Evolutionary conservation across 345 rosid genomes (phyloP), one percentile per base, ranked within the genome.

Genomic region (Arabidopsis suecica): DNA sequence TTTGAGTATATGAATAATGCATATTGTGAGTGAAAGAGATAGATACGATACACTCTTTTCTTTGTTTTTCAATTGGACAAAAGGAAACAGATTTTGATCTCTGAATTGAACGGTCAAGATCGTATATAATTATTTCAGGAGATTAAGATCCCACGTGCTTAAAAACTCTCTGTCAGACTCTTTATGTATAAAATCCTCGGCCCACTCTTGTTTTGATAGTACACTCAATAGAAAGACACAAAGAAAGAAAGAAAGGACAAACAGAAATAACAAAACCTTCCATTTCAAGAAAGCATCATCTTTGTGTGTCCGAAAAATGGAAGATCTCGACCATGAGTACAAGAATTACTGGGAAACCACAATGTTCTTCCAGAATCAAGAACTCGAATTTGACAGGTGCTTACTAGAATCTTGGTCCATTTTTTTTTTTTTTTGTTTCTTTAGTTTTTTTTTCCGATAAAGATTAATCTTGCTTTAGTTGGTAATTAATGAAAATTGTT

Each of bases 341-440:
- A 82, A 65, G 44, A 83, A 88, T 44, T 87, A 82, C 34, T 88
- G 93, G 91, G 96, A 88, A 64, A 88, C 93, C 5, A 87, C 86
- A 68, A 81, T 76, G 87, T 87, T 90, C 69, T 73, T 82, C 65
- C 90, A 81, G 38, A 82, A 82, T 54, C 89, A 90, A 79, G 93
- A 90, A 69, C 75, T 85, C 63, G 88, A 86, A 28, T 71, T 69
- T 5, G 77, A 79, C 65, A 79, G 81, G 86, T 83, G 36, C 66
- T 62, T 60, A 16, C 22, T 7, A 11, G 12, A 71, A 34, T 59
- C 68, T 51, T 56, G 9, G 12, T 32, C 1, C 33, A 58, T 9
- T 18, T 16, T 8, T 28, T 11, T 53, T 53, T 7, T 14, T 44
- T 1, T 28, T 28, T 28, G 28, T 3, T 25, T 25, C 28, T 25